These are phyloP conservation scores for Pochonia chlamydosporia DNA, from an alignment of 2,329 filamentous ascomycete genomes.

Conservation along the genomic window DNA sequence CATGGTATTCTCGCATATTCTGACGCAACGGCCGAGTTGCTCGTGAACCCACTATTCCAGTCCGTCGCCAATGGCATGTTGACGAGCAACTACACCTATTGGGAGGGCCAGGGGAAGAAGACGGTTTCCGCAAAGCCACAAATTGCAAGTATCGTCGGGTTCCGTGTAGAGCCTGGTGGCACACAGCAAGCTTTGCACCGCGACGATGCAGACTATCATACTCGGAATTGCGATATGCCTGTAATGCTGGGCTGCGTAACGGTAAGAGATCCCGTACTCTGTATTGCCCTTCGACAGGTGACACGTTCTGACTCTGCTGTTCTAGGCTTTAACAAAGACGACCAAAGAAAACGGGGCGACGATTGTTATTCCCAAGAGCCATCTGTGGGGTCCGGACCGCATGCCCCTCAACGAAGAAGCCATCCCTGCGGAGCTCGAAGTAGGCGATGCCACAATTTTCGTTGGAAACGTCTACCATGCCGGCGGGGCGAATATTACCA, in stretches of 20 bases:
- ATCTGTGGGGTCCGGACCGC: slow-evolving; percentile 33
- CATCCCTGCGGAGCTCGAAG: slow-evolving; percentile 31
- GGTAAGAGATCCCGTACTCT: slow-evolving; percentile 6
- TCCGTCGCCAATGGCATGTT: slow-evolving; percentile 26
- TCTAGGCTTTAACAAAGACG: slow-evolving; percentile 30
- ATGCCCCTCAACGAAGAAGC: slow-evolving; percentile 30
- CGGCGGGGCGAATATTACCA: slow-evolving; percentile 30
- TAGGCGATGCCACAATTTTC: slow-evolving; percentile 33
- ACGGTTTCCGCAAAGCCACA: slow-evolving; percentile 29
- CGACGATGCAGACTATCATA: slow-evolving; percentile 25
- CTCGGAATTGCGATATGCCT: slow-evolving; percentile 26
- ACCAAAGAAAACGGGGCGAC: slow-evolving; percentile 36
- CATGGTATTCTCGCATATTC: slow-evolving; percentile 31
- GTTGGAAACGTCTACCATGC: slow-evolving; percentile 34
- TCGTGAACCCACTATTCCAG: slow-evolving; percentile 28
- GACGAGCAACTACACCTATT: slow-evolving; percentile 29
- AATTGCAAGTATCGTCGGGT: slow-evolving; percentile 29
- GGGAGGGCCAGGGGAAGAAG: slow-evolving; percentile 25
- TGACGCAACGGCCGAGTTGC: slow-evolving; percentile 30
- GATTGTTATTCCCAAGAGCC: slow-evolving; percentile 32
- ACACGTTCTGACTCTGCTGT: too few species aligned
- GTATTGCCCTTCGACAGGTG: too few species aligned
- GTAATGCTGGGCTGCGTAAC: slow-evolving; percentile 30
- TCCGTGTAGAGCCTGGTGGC: slow-evolving; percentile 33
- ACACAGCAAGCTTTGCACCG: slow-evolving; percentile 32